Evolutionary conservation across 1,139 yeast species (phyloP).

Genomic region (Candida sanyaensis): DNA sequence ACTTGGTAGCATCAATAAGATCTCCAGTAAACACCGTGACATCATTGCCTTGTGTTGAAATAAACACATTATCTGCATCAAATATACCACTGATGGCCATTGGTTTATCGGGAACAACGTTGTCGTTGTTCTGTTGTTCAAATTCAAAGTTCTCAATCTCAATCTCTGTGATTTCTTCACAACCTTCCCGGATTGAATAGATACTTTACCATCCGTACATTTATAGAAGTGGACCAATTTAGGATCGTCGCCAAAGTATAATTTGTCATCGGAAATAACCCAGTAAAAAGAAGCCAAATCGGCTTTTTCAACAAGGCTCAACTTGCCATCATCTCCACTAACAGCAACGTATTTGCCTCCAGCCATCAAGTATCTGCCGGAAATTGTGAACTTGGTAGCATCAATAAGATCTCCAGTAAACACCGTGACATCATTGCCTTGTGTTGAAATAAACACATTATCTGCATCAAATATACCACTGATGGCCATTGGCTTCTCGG

Average conservation of each 20-base stretch:
- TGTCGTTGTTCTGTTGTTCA: no score
- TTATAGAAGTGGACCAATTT: neutral
- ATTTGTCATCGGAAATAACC: neutral
- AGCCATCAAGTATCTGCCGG: neutral
- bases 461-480: no score
- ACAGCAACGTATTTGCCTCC: neutral
- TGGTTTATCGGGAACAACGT: no score
- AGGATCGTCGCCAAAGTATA: neutral
- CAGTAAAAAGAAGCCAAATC: neutral
- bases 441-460: neutral
- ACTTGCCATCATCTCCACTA: neutral
- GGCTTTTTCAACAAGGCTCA: neutral
- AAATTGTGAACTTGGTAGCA: neutral
- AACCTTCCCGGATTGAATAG: neutral
- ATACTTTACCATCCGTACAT: neutral
- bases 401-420: neutral
- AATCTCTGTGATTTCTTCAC: neutral
- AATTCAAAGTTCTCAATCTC: neutral
- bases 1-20: neutral
- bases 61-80: no score
- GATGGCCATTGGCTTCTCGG: no score
- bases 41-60: neutral
- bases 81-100: no score
- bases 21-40: neutral
- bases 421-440: neutral